phyloP scores from a whole-genome alignment of 768 basidiomycete species.

The Agaricus bisporus region DNA sequence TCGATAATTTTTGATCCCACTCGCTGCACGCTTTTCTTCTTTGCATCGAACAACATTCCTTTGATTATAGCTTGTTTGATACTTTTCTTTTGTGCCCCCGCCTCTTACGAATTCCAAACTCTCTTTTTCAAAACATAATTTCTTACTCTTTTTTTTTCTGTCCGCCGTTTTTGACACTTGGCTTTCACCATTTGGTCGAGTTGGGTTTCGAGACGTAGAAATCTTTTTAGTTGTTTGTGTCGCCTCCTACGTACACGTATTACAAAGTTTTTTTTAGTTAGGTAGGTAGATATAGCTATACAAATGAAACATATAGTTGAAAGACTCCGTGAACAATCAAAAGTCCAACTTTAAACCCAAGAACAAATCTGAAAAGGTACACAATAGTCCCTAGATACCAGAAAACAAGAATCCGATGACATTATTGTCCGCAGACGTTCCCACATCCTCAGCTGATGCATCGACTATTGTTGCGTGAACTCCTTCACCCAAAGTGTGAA shows the following conservation, averaged over 20 bases:
- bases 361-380: too few species aligned
- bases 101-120: not conserved
- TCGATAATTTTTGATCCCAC: not conserved
- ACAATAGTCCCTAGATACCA: not conserved
- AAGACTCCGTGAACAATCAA: not conserved
- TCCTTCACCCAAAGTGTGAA: not conserved
- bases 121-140: not conserved
- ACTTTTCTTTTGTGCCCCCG: not conserved
- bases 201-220: not conserved
- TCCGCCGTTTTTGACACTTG: not conserved
- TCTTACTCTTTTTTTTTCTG: not conserved
- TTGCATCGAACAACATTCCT: not conserved
- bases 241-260: not conserved
- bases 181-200: not conserved
- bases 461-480: not conserved
- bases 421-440: not conserved
- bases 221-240: not conserved
- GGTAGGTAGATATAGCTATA: constrained; percentile 2
- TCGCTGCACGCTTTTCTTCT: not conserved
- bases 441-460: not conserved
- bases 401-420: constrained; percentile 4
- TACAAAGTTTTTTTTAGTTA: not conserved
- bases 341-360: too few species aligned
- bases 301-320: constrained; percentile 7
- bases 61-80: not conserved